Evolutionary conservation across 768 basidiomycete genomes (phyloP).

Genomic region (Macrolepiota dolichaula): DNA sequence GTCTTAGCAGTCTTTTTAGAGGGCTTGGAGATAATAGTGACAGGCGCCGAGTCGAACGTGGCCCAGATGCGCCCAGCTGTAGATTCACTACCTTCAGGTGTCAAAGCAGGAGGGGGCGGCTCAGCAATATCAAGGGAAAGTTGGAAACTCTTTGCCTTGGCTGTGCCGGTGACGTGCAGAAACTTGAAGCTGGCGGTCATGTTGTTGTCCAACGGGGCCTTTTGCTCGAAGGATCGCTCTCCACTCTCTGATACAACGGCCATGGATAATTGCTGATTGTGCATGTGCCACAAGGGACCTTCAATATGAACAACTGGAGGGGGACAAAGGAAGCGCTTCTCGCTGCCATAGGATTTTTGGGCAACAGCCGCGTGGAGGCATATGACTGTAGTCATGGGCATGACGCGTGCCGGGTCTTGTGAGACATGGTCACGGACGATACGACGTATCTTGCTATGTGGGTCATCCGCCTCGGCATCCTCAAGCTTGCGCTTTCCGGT

Average conservation of each 20-base stretch:
- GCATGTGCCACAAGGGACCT: constrained; percentile 83
- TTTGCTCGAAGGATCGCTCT: constrained; percentile 82
- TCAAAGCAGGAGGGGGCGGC: constrained; percentile 51
- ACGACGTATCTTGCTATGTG: constrained; percentile 78
- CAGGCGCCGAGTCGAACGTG: constrained; percentile 86
- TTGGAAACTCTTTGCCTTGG: constrained; percentile 88
- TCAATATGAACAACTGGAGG: constrained; percentile 92
- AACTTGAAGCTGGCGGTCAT: constrained; percentile 91
- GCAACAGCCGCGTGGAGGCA: constrained; percentile 91
- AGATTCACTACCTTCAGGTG: constrained; percentile 41
- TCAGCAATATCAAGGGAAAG: constrained; percentile 84
- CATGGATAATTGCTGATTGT: constrained; percentile 80
- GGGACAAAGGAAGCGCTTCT: constrained; percentile 92
- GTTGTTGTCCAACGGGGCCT: constrained; percentile 76
- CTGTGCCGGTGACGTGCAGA: constrained; percentile 82
- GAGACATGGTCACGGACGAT: constrained; percentile 81
- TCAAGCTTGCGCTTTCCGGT: constrained; percentile 77
- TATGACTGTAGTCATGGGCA: constrained; percentile 89
- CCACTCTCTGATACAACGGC: constrained; percentile 81
- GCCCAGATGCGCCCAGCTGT: constrained; percentile 78
- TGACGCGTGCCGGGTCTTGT: constrained; percentile 68
- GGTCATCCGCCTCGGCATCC: constrained; percentile 56
- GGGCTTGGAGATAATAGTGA: constrained; percentile 95
- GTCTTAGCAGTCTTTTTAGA: constrained; percentile 97
- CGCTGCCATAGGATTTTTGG: constrained; percentile 94